Percentiles rank a stretch among this genome's conserved stretches.
Evolutionary conservation across 2,329 filamentous ascomycete species (phyloP).

Genomic region (Trichoderma aggressivum): DNA sequence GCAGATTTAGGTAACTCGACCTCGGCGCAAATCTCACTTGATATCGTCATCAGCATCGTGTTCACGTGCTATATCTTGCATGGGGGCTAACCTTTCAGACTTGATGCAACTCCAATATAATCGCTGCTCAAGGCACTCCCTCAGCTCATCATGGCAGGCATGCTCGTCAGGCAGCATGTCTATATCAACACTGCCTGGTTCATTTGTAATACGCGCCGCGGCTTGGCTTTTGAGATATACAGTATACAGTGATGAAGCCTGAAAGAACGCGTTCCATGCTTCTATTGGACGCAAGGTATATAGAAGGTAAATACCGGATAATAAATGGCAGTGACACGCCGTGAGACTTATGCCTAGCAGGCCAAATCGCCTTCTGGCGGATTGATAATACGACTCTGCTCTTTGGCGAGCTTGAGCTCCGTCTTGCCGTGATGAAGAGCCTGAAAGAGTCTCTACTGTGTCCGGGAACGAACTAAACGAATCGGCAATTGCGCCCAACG

Average conservation of each 20-base stretch:
- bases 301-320: not conserved
- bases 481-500: not conserved
- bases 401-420: not conserved
- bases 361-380: not conserved
- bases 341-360: not conserved
- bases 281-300: not conserved
- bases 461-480: not conserved
- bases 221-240: not conserved
- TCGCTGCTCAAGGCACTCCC: not conserved
- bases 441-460: not conserved
- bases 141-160: not conserved
- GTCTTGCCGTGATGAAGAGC: not conserved
- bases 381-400: not conserved
- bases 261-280: not conserved
- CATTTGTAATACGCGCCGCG: not conserved
- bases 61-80: not conserved
- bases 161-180: not conserved
- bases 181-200: not conserved
- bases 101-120: not conserved
- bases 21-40: not conserved
- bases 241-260: not conserved
- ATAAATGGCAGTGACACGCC: not conserved
- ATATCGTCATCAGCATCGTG: not conserved
- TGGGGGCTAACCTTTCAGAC: not conserved
- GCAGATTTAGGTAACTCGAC: not conserved